Conservation (phyloP, 768 basidiomycete species). For the Tulasnella sp. region DNA sequence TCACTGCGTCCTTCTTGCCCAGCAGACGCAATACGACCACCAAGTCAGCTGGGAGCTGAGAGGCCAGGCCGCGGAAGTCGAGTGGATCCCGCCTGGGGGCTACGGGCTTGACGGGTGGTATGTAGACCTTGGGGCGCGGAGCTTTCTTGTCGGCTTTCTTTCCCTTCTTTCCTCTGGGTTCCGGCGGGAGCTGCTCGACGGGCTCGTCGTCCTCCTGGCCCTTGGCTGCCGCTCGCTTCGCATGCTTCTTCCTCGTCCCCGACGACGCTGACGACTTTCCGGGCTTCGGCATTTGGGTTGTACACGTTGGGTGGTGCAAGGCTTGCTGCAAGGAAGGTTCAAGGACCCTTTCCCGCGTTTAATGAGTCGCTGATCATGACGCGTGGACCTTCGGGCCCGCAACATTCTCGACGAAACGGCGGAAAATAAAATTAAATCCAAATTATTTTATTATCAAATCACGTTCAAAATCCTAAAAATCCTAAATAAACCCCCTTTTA, state of each 20-base stretch:
- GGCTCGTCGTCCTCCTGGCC: conserved; percentile 38
- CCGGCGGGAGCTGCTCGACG: conserved; percentile 40
- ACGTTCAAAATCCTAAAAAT: neutral
- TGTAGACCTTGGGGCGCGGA: conserved; percentile 81
- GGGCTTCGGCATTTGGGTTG: conserved; percentile 49
- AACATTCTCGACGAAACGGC: too few species aligned
- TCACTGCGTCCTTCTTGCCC: conserved; percentile 87
- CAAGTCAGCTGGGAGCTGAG: conserved; percentile 75
- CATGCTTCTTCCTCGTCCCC: conserved; percentile 91
- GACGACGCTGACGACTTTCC: conserved; percentile 80
- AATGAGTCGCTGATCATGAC: conserved; percentile 20
- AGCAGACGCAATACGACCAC: conserved; percentile 79
- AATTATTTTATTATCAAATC: neutral
- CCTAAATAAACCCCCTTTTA: neutral
- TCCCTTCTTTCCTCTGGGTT: conserved; percentile 54
- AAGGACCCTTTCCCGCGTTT: conserved; percentile 5
- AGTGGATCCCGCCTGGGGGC: conserved; percentile 81
- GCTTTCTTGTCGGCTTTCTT: conserved; percentile 54
- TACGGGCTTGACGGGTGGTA: conserved; percentile 76
- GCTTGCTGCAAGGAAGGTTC: neutral
- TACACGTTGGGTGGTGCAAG: neutral
- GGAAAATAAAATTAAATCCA: neutral
- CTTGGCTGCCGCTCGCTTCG: conserved; percentile 61
- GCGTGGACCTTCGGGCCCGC: neutral
- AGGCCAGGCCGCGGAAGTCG: conserved; percentile 78